phyloP scores from a whole-genome alignment of 106 monocot genomes.

The Allium fistulosum region DNA sequence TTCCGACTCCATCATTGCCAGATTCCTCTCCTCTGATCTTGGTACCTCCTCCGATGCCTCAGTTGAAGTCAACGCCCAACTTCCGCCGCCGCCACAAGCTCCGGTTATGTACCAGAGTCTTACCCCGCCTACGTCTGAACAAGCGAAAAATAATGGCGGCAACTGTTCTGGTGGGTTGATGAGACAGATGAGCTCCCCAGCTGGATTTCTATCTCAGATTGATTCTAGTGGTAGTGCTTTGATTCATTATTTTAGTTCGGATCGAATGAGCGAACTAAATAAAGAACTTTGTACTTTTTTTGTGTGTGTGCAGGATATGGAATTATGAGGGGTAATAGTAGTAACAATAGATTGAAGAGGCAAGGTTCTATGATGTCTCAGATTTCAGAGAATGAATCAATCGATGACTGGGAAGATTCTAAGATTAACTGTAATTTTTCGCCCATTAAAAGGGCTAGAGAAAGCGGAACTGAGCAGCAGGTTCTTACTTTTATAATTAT shows the following conservation, averaged over 20 bases:
- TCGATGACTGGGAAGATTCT: conserved; percentile 7
- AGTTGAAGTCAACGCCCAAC: not conserved
- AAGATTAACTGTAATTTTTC: conserved; percentile 1
- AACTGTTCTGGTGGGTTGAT: conserved; percentile 3
- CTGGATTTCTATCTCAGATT: conserved; percentile 15
- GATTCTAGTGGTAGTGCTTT: conserved; percentile 12
- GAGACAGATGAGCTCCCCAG: conserved; percentile 24
- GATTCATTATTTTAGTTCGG: not conserved
- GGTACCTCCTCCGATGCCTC: conserved; percentile 3
- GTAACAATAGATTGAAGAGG: not conserved
- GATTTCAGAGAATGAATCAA: conserved; percentile 5
- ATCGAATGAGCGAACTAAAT: not conserved
- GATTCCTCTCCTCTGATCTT: conserved; percentile 55
- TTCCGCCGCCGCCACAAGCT: conserved; percentile 1
- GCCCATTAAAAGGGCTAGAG: conserved; percentile 2
- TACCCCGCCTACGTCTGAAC: not conserved
- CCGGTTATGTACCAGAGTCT: conserved; percentile 36
- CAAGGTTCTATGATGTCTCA: not conserved
- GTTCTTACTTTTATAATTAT: not conserved
- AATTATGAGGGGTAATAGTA: conserved; percentile 7
- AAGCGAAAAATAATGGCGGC: not conserved
- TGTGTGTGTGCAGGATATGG: conserved; percentile 9
- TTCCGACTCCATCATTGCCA: conserved; percentile 38
- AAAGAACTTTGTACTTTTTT: not conserved
- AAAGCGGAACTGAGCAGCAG: not conserved